phyloP scores from a whole-genome alignment of 2,329 filamentous ascomycete genomes.

The Didymosphaeria variabile region DNA sequence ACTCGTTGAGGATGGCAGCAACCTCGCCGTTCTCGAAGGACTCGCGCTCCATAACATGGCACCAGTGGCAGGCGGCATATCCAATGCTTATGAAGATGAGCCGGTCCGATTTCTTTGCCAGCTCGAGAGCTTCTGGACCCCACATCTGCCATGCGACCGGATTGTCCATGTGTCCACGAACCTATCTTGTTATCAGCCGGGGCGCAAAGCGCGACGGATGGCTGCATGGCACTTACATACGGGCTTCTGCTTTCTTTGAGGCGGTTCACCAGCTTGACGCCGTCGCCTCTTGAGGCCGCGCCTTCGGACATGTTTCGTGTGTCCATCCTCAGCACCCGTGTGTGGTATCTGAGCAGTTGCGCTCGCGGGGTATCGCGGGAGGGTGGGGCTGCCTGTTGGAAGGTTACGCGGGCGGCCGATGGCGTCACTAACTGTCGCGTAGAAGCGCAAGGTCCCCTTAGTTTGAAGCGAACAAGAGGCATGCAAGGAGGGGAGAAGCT shows the following conservation, averaged over 20 bases:
- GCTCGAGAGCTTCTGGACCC: conserved; percentile 76
- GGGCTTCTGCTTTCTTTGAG: conserved; percentile 70
- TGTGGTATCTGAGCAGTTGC: conserved; percentile 37
- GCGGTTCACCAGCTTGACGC: conserved; percentile 61
- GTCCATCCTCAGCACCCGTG: conserved; percentile 43
- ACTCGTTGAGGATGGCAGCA: conserved; percentile 81
- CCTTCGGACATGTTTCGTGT: conserved; percentile 29
- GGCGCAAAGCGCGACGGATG: background rate
- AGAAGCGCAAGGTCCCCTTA: conserved; percentile 38
- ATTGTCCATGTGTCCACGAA: conserved; percentile 79
- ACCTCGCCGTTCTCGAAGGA: conserved; percentile 86
- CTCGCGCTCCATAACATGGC: conserved; percentile 90
- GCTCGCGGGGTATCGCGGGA: conserved; percentile 25
- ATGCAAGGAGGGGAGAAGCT: conserved; percentile 25
- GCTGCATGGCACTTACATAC: conserved; percentile 62
- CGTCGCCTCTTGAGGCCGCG: conserved; percentile 27
- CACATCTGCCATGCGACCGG: conserved; percentile 92
- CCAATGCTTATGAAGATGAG: conserved; percentile 94
- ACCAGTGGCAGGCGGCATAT: conserved; percentile 93
- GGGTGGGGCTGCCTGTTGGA: conserved; percentile 20
- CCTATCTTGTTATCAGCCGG: conserved; percentile 52
- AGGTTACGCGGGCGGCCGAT: conserved; percentile 15
- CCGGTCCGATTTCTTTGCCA: conserved; percentile 83
- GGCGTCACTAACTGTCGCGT: conserved; percentile 21
- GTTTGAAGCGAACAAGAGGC: conserved; percentile 40